A percentile compares a stretch with the other conserved stretches of the same genome.
Evolutionary conservation across 73 alveolate genomes (phyloP).

Genomic region (Diophrys appendiculata): DNA sequence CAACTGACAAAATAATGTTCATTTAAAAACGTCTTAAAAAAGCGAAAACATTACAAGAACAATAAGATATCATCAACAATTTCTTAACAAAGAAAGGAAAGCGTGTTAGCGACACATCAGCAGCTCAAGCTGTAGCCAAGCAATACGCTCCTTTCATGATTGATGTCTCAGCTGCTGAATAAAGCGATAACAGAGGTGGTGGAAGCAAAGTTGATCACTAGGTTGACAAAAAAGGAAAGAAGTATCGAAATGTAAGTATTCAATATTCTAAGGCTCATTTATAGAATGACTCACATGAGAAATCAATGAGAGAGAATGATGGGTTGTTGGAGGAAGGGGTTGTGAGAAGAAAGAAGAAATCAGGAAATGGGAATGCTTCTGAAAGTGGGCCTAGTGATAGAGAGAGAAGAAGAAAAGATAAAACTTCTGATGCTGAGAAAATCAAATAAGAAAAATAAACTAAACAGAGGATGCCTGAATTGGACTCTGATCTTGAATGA

Average conservation of each 20-base stretch:
- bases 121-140: neutral
- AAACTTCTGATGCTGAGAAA: too few species aligned
- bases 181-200: neutral
- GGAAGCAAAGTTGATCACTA: neutral
- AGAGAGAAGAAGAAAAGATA: conserved; percentile 1
- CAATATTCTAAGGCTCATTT: neutral
- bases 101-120: neutral
- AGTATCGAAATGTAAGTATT: neutral
- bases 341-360: neutral
- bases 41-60: neutral
- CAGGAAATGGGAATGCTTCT: neutral
- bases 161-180: neutral
- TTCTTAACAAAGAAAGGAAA: neutral
- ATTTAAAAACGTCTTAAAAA: neutral
- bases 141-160: neutral
- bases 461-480: too few species aligned
- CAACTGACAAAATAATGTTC: conserved; percentile 9
- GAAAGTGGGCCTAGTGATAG: neutral
- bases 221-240: neutral
- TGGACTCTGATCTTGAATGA: too few species aligned
- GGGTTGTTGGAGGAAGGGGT: neutral
- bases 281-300: neutral
- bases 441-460: too few species aligned
- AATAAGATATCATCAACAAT: neutral
- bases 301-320: neutral